Base-by-base conservation (phyloP, 2,329 filamentous ascomycete genomes). In the Phoma herbarum region DNA sequence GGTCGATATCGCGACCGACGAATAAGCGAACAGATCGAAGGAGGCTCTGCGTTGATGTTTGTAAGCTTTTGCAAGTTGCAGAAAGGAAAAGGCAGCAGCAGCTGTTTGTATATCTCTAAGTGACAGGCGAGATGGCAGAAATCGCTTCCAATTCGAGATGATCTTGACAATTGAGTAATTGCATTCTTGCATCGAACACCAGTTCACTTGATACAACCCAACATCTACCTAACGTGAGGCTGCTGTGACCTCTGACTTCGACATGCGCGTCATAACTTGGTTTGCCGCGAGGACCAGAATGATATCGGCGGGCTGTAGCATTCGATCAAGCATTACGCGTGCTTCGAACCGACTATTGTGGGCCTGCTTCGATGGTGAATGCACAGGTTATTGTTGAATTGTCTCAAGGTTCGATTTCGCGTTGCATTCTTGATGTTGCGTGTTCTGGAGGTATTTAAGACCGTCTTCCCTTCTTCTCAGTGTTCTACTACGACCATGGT, bases 1-100 rank as follows among this genome's bases (percentile, higher is more conserved):
- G 1, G 66, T 90, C 72, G 83, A 88, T 68, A 75, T 88, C 53
- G 73, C 83, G 22, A 87, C 87, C 68, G 85, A 90, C 74, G 84
- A 88, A 80, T 90, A 88, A 55, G 37, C 26, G 35, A 22, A 33
- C n/a, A 50, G 3, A 3, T 44, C 16, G 44, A 47, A 16, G 43
- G 45, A 44, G 44, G 28, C 10, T 35, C 22, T 28, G 35, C 39
- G 14, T 35, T 18, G 25, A 25, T 31, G 29, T 26, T 20, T n/a
- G 8, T 22, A 10, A 8, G 31, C n/a, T 37, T 23, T 4, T 18
- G 23, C 39, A 28, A 1, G 4, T 6, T 9, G 29, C 14, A 25
- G 28, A 39, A 29, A 23, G 18, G 5, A n/a, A 18, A 22, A 7
- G 29, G 26, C 23, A 25, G 41, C 28, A 18, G 6, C 22, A 31